Conservation (phyloP, 306 rosid species). For the Vachellia collinsii region DNA sequence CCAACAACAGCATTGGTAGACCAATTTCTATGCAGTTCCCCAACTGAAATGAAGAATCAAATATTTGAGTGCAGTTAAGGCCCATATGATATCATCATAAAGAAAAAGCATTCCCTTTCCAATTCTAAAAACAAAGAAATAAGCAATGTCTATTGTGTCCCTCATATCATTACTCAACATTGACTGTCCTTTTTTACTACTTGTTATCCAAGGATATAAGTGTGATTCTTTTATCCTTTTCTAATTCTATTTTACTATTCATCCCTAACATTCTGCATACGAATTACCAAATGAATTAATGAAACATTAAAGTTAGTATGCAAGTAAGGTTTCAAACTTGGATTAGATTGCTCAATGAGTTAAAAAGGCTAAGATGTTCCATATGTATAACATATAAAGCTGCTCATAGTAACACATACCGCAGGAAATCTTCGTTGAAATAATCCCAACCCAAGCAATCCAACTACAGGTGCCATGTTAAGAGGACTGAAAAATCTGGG, state of each 20-base stretch:
- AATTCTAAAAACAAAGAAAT: too few species aligned
- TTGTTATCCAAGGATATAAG: too few species aligned
- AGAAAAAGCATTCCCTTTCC: too few species aligned
- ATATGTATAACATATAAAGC: conserved; percentile 9
- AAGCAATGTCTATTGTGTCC: not conserved
- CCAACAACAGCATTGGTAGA: conserved; percentile 82
- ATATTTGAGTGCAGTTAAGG: not conserved
- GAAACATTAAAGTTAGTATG: not conserved
- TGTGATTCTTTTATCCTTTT: too few species aligned
- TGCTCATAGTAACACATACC: conserved; percentile 49
- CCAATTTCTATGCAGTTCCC: conserved; percentile 96
- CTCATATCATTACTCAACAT: too few species aligned
- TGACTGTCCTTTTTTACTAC: too few species aligned
- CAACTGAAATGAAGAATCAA: conserved; percentile 59
- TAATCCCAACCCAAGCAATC: conserved; percentile 91
- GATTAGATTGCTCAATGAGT: conserved; percentile 17
- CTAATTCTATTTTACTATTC: too few species aligned
- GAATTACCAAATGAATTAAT: too few species aligned
- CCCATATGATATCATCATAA: not conserved
- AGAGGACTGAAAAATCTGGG: conserved; percentile 97
- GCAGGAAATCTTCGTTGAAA: conserved; percentile 86
- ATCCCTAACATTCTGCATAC: not conserved
- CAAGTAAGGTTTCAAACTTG: not conserved
- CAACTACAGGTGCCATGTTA: conserved; percentile 97
- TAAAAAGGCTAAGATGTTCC: not conserved